Conservation (phyloP, 2,329 filamentous ascomycete genomes). For the Blastomyces parvus region DNA sequence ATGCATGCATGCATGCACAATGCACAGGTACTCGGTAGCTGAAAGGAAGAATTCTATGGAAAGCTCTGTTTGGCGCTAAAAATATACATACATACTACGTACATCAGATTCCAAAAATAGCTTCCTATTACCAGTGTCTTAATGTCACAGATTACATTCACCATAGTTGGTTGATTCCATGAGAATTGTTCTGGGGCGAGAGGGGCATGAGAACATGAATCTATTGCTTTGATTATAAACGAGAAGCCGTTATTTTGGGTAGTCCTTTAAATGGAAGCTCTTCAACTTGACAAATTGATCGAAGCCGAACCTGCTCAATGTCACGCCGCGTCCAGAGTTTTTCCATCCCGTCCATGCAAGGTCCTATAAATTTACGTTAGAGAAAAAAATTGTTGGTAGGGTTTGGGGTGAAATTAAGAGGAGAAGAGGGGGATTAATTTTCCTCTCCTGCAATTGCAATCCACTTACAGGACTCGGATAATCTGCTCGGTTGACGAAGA, state of each 20-base stretch:
- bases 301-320: conserved; percentile 80
- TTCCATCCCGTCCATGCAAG: conserved; percentile 98
- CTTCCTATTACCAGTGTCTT: neutral
- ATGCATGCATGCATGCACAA: neutral
- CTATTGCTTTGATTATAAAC: conserved; percentile 9
- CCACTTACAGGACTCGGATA: conserved; percentile 76
- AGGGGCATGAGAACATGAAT: conserved; percentile 10
- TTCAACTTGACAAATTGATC: conserved; percentile 95
- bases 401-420: conserved; percentile 5
- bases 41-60: neutral
- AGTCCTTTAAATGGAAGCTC: conserved; percentile 87
- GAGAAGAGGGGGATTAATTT: conserved; percentile 2
- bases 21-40: neutral
- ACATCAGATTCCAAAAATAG: neutral
- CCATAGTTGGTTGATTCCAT: neutral
- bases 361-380: conserved; percentile 47
- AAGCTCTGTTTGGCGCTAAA: neutral
- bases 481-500: conserved; percentile 92
- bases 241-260: conserved; percentile 42
- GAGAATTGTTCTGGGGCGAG: neutral
- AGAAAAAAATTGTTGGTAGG: neutral
- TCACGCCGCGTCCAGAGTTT: conserved; percentile 86
- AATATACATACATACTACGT: neutral
- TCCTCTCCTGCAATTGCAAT: neutral
- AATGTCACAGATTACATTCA: neutral